Conservation (phyloP, 169 alveolate genomes). For the Plasmodium coatneyi region DNA sequence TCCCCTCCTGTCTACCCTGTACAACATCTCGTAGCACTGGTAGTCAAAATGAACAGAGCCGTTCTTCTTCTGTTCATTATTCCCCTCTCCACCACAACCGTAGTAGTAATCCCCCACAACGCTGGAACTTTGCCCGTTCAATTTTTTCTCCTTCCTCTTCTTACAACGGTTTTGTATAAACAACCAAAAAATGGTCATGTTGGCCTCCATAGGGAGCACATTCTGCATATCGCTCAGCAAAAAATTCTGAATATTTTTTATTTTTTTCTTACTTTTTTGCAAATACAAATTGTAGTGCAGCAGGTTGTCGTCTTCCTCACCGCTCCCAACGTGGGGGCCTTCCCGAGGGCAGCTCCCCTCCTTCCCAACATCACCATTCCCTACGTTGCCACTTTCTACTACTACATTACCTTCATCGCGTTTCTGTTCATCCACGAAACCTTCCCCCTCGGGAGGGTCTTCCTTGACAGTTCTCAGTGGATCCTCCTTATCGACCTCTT, state of each 20-base stretch:
- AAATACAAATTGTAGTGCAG: slow-evolving; percentile 18
- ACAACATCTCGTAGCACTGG: slow-evolving; percentile 64
- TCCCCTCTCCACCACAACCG: not conserved
- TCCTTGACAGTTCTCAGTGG: not conserved
- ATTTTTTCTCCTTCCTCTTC: slow-evolving; percentile 14
- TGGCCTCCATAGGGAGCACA: slow-evolving; percentile 39
- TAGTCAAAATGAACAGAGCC: slow-evolving; percentile 24
- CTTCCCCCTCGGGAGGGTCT: not conserved
- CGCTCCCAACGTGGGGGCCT: not conserved
- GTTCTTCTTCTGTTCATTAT: not conserved
- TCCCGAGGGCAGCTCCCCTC: not conserved
- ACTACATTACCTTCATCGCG: not conserved
- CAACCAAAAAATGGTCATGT: slow-evolving; percentile 66
- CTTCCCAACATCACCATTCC: not conserved
- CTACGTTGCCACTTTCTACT: not conserved
- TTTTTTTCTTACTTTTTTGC: slow-evolving; percentile 20
- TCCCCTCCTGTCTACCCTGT: slow-evolving; percentile 31
- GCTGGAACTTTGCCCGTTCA: not conserved
- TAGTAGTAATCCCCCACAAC: not conserved
- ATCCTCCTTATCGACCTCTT: not conserved
- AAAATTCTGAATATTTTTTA: slow-evolving; percentile 12
- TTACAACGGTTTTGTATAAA: slow-evolving; percentile 63
- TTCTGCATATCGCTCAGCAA: slow-evolving; percentile 63
- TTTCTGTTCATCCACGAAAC: not conserved
- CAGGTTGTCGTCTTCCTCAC: slow-evolving; percentile 23